These are phyloP conservation scores for Hortaea werneckii DNA, from an alignment of 2,329 filamentous ascomycete genomes.

Conservation along the genomic window DNA sequence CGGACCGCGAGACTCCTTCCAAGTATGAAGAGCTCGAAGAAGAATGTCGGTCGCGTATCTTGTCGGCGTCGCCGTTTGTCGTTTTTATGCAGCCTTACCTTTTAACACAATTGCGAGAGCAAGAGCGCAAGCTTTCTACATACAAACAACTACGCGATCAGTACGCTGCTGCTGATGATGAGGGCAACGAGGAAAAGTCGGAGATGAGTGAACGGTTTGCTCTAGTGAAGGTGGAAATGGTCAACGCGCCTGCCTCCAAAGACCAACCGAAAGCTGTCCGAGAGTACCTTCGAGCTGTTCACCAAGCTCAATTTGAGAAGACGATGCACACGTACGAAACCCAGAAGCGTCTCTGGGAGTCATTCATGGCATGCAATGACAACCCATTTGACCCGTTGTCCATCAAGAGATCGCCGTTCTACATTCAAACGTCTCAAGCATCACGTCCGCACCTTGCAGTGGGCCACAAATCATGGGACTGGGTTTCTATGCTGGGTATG, in stretches of 20 bases:
- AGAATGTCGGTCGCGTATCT: slow-evolving; percentile 82
- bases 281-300: slow-evolving; percentile 87
- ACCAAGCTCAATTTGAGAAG: slow-evolving; percentile 94
- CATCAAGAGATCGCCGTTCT: slow-evolving; percentile 95
- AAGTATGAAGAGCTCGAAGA: slow-evolving; percentile 94
- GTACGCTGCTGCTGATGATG: slow-evolving; percentile 32
- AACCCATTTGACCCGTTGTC: slow-evolving; percentile 90
- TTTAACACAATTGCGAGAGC: slow-evolving; percentile 80
- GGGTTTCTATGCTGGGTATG: slow-evolving; percentile 79
- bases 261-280: slow-evolving; percentile 84
- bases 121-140: slow-evolving; percentile 74
- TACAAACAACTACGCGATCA: slow-evolving; percentile 76
- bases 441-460: slow-evolving; percentile 83
- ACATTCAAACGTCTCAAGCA: slow-evolving; percentile 87
- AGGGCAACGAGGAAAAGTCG: slow-evolving; percentile 24
- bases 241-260: slow-evolving; percentile 71
- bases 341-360: slow-evolving; percentile 92
- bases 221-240: slow-evolving; percentile 90
- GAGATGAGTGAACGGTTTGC: slow-evolving; percentile 53
- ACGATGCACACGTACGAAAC: slow-evolving; percentile 88
- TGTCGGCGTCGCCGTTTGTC: slow-evolving; percentile 93
- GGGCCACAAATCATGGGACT: slow-evolving; percentile 86
- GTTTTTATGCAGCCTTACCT: slow-evolving; percentile 91
- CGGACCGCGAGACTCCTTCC: slow-evolving; percentile 49
- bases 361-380: slow-evolving; percentile 77